Conservation (phyloP, 2,329 filamentous ascomycete genomes). For the Nemania serpens region DNA sequence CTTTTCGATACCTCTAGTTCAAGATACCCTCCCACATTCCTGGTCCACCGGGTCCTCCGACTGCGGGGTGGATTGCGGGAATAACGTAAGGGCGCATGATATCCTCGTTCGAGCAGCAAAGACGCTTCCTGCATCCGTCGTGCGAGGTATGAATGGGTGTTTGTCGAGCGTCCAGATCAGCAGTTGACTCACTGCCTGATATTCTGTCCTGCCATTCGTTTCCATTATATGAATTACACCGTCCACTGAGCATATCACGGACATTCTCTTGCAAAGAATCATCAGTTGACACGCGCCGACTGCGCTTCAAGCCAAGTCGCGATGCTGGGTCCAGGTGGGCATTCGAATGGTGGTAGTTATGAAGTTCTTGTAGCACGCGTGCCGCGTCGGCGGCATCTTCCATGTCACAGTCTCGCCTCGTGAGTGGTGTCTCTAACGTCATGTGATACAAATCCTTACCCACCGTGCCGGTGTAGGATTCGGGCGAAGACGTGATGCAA, state of each 20-base stretch:
- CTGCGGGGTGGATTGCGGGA: constrained; percentile 53
- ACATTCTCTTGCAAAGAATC: constrained; percentile 69
- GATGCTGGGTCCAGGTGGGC: constrained; percentile 42
- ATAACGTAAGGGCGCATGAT: constrained; percentile 51
- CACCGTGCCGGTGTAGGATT: constrained; percentile 59
- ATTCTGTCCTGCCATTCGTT: constrained; percentile 45
- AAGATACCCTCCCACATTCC: constrained; percentile 72
- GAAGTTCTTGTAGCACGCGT: constrained; percentile 63
- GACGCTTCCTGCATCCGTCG: constrained; percentile 63
- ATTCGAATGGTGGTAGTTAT: constrained; percentile 53
- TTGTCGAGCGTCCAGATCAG: constrained; percentile 28
- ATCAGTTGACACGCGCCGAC: constrained; percentile 62
- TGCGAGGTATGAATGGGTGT: constrained; percentile 43
- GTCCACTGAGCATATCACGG: constrained; percentile 59
- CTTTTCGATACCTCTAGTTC: constrained; percentile 47
- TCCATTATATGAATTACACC: constrained; percentile 42
- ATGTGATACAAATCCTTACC: constrained; percentile 57
- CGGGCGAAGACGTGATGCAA: constrained; percentile 59
- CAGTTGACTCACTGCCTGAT: constrained; percentile 44
- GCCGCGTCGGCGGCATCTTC: constrained; percentile 61
- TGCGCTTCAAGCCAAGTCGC: constrained; percentile 59
- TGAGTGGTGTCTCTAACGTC: constrained; percentile 54
- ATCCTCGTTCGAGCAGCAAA: constrained; percentile 68
- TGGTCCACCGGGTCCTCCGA: constrained; percentile 57
- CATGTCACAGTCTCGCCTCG: constrained; percentile 52